A percentile compares a stretch with the other conserved stretches of the same genome.
phyloP scores from a whole-genome alignment of 2,329 filamentous ascomycete species.

The Colletotrichum tabaci region DNA sequence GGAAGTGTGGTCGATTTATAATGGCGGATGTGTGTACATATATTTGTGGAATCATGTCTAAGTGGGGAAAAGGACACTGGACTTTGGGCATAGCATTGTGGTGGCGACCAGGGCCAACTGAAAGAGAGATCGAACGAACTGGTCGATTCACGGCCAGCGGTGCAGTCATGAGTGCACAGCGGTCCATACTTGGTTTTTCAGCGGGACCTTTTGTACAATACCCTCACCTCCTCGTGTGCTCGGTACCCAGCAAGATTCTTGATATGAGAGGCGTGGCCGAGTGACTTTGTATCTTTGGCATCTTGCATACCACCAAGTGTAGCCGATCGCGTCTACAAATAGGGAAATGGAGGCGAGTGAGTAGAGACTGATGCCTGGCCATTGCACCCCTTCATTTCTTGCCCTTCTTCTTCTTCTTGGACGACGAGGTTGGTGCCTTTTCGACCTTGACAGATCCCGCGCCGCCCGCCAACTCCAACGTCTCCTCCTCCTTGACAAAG shows the following conservation, averaged over 20 bases:
- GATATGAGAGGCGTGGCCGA: neutral
- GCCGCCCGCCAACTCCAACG: constrained; percentile 73
- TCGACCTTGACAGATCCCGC: constrained; percentile 76
- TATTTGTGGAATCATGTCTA: constrained; percentile 25
- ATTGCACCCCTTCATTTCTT: constrained; percentile 61
- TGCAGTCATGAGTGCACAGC: constrained; percentile 16
- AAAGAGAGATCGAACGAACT: neutral
- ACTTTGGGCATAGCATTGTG: constrained; percentile 35
- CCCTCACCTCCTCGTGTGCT: neutral
- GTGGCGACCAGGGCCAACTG: constrained; percentile 18
- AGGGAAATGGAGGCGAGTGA: neutral
- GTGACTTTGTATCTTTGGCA: constrained; percentile 12
- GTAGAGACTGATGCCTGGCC: neutral
- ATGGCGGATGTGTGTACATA: constrained; percentile 29
- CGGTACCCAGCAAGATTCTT: neutral
- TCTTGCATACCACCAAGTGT: neutral
- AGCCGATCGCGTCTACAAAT: neutral
- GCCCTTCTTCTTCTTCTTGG: constrained; percentile 67
- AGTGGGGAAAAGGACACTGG: constrained; percentile 35
- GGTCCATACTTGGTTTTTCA: constrained; percentile 1
- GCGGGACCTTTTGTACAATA: constrained; percentile 13
- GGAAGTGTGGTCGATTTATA: constrained; percentile 19
- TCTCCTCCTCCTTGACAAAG: constrained; percentile 81
- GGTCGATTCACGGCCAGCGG: neutral
- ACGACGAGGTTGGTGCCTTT: constrained; percentile 62